Evolutionary conservation across 768 basidiomycete genomes (phyloP).

Genomic region (Naganishia kalamii): DNA sequence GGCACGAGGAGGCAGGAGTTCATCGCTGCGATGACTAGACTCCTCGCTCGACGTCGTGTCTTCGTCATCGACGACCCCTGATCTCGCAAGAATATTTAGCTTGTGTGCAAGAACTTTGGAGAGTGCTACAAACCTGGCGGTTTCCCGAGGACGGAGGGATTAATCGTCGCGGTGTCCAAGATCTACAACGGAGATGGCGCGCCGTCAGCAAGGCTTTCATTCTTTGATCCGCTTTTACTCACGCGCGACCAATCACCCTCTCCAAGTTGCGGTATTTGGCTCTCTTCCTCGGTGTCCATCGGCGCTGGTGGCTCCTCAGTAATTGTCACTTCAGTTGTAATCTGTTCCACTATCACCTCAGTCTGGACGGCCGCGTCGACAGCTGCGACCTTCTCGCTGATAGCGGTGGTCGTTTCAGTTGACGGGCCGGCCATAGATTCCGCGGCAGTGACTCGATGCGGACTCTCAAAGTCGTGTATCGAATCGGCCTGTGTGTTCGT

Average conservation of each 20-base stretch:
- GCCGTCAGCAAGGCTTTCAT: not conserved
- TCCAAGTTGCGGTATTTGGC: not conserved
- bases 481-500: not conserved
- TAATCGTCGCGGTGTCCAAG: not conserved
- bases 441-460: not conserved
- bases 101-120: no score
- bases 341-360: not conserved
- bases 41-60: not conserved
- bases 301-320: not conserved
- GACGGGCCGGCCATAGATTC: not conserved
- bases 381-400: not conserved
- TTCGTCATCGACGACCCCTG: not conserved
- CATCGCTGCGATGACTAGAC: not conserved
- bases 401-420: no score
- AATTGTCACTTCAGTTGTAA: not conserved
- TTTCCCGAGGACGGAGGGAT: conserved; percentile 3
- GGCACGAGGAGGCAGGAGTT: not conserved
- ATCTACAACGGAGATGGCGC: not conserved
- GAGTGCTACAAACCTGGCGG: not conserved
- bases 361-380: not conserved
- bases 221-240: not conserved
- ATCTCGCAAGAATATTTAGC: no score
- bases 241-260: conserved; percentile 8
- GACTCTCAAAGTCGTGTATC: conserved; percentile 2
- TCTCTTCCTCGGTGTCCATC: not conserved